phyloP scores from a whole-genome alignment of 2,329 filamentous ascomycete species.

The Ophiostoma triangulosporum region DNA sequence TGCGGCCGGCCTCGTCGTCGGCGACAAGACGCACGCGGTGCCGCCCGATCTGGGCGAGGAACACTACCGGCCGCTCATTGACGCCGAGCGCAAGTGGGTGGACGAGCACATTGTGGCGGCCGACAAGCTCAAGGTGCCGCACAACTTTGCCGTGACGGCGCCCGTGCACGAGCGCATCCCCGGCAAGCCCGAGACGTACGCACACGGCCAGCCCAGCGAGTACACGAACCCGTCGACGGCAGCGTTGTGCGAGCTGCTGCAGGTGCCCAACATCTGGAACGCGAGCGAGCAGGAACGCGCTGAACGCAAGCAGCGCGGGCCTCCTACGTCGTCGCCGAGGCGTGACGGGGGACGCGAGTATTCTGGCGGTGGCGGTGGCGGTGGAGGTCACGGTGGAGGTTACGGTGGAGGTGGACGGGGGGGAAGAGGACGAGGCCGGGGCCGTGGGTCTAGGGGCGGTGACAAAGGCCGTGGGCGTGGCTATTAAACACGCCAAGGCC shows the following conservation, averaged over 20 bases:
- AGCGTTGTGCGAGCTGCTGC: slow-evolving; percentile 66
- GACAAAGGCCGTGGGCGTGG: slow-evolving; percentile 16
- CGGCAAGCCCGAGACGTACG: slow-evolving; percentile 31
- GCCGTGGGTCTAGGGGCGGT: slow-evolving; percentile 18
- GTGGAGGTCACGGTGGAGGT: slow-evolving; percentile 24
- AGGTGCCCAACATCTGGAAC: slow-evolving; percentile 63
- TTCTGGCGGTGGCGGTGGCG: slow-evolving; percentile 22
- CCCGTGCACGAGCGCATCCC: slow-evolving; percentile 45
- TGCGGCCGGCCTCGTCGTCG: slow-evolving; percentile 48
- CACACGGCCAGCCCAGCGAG: slow-evolving; percentile 54
- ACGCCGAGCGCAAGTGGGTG: slow-evolving; percentile 64
- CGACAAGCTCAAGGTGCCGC: slow-evolving; percentile 53
- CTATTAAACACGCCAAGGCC: too few relatives aligned
- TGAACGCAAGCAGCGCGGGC: slow-evolving; percentile 43
- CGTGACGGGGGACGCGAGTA: not conserved
- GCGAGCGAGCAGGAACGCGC: slow-evolving; percentile 57
- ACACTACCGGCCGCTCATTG: slow-evolving; percentile 54
- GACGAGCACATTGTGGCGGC: slow-evolving; percentile 55
- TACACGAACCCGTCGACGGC: slow-evolving; percentile 79
- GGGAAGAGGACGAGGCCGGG: slow-evolving; percentile 17
- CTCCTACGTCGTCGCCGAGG: slow-evolving; percentile 27
- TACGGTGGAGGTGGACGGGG: slow-evolving; percentile 22
- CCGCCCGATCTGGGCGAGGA: slow-evolving; percentile 54
- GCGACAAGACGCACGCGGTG: slow-evolving; percentile 39
- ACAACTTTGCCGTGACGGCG: slow-evolving; percentile 67